Evolutionary conservation across 805 yeast genomes (phyloP).

Genomic region (Kuraishia cidri): DNA sequence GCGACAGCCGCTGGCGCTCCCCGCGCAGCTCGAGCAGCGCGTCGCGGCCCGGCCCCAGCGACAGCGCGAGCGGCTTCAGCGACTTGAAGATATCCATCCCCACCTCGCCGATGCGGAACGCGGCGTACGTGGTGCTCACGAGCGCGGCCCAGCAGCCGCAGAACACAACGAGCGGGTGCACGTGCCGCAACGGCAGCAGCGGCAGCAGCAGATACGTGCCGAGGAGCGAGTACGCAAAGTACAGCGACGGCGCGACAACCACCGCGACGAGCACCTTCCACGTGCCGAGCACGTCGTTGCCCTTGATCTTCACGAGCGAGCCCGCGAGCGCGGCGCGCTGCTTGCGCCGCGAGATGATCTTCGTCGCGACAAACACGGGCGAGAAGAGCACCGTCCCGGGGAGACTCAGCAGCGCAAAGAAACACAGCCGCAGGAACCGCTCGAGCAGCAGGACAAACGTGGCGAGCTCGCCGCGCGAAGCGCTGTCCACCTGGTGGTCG

Average conservation of each 20-base stretch:
- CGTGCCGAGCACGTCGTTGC: constrained; percentile 89
- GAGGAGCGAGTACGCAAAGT: constrained; percentile 65
- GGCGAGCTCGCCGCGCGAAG: constrained; percentile 38
- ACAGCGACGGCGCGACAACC: constrained; percentile 80
- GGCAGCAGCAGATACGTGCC: constrained; percentile 21
- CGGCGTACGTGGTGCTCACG: constrained; percentile 74
- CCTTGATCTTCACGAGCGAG: constrained; percentile 85
- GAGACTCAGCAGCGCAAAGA: constrained; percentile 53
- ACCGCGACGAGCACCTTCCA: constrained; percentile 90
- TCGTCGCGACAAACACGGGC: constrained; percentile 78
- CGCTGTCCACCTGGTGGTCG: constrained; percentile 63
- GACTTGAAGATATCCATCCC: constrained; percentile 89
- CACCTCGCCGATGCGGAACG: constrained; percentile 83
- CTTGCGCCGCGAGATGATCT: constrained; percentile 60
- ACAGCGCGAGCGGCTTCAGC: constrained; percentile 63
- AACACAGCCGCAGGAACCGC: constrained; percentile 45
- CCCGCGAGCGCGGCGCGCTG: constrained; percentile 71
- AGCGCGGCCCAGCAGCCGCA: constrained; percentile 51
- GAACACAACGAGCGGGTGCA: constrained; percentile 23
- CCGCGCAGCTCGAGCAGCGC: constrained; percentile 47
- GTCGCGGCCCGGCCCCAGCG: constrained; percentile 42
- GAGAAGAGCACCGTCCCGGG: constrained; percentile 86
- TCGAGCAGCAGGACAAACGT: constrained; percentile 43
- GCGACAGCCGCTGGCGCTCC: constrained; percentile 53
- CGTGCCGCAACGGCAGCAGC: constrained; percentile 1